A percentile compares a stretch with the other conserved stretches of the same genome.
Conservation (phyloP, 345 rosid genomes). For the Brassica incana region DNA sequence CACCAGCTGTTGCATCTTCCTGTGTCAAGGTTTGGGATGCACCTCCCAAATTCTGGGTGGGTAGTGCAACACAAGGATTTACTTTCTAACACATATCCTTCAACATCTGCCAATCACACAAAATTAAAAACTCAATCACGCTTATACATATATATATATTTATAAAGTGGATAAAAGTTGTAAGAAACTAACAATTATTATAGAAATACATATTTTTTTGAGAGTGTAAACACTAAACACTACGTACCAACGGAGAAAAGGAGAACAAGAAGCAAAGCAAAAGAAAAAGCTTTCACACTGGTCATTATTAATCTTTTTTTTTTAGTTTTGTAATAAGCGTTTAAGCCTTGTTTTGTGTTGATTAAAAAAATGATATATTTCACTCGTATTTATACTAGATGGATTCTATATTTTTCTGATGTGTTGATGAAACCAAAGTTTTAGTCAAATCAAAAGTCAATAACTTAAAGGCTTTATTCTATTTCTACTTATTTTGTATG, state of each 20-base stretch:
- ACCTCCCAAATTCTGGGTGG: constrained; percentile 25
- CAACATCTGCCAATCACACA: neutral
- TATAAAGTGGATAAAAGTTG: neutral
- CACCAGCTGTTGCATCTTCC: constrained; percentile 23
- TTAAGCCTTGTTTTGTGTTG: neutral
- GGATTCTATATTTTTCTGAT: neutral
- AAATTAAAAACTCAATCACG: too few species aligned
- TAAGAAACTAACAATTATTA: neutral
- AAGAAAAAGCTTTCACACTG: constrained; percentile 4
- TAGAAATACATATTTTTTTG: neutral
- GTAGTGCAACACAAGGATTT: constrained; percentile 27
- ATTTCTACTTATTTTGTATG: neutral
- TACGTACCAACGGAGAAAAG: constrained; percentile 5
- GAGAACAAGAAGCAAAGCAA: constrained; percentile 20
- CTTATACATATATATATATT: too few species aligned
- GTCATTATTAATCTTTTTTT: constrained; percentile 4
- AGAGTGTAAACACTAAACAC: neutral
- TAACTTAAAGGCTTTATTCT: neutral
- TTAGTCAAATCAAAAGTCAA: neutral
- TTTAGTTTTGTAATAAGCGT: neutral
- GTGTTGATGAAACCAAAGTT: neutral
- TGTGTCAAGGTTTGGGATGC: neutral
- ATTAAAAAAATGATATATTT: neutral
- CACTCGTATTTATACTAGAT: neutral
- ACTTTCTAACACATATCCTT: neutral